Conservation (phyloP, 495 filamentous ascomycete genomes). For the Penicillium mononematosum region DNA sequence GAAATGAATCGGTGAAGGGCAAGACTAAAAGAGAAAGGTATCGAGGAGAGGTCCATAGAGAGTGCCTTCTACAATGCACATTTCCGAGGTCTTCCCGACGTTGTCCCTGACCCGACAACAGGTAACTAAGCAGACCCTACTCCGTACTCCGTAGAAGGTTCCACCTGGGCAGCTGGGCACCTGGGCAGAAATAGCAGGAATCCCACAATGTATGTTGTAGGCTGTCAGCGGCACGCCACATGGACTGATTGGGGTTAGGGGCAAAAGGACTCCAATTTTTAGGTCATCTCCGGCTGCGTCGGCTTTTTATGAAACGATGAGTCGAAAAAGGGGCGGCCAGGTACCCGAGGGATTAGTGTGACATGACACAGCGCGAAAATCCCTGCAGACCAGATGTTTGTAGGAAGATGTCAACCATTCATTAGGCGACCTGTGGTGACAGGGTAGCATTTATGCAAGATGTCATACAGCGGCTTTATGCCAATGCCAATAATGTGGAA, state of each 20-base stretch:
- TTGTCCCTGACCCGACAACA: neutral
- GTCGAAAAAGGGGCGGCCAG: neutral
- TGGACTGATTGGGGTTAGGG: constrained; percentile 1
- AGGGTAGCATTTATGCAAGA: neutral
- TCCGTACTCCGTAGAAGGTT: no score
- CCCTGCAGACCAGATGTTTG: neutral
- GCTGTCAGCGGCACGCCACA: constrained; percentile 4
- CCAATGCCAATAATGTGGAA: neutral
- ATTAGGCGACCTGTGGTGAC: neutral
- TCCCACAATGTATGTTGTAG: neutral
- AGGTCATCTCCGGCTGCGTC: constrained; percentile 4
- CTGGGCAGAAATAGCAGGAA: constrained; percentile 3
- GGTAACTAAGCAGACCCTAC: neutral
- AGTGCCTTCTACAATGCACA: neutral
- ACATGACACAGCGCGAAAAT: neutral
- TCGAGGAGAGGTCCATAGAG: no score
- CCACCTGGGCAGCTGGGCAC: neutral
- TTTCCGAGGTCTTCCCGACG: neutral
- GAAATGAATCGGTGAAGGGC: no score
- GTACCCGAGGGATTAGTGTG: constrained; percentile 1
- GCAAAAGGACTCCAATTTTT: neutral
- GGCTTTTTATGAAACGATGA: neutral
- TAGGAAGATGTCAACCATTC: neutral
- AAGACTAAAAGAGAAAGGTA: no score
- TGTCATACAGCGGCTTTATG: neutral